These are phyloP conservation scores for Pestalotiopsis sp. DNA, from an alignment of 2,329 filamentous ascomycete species.

Conservation along the genomic window DNA sequence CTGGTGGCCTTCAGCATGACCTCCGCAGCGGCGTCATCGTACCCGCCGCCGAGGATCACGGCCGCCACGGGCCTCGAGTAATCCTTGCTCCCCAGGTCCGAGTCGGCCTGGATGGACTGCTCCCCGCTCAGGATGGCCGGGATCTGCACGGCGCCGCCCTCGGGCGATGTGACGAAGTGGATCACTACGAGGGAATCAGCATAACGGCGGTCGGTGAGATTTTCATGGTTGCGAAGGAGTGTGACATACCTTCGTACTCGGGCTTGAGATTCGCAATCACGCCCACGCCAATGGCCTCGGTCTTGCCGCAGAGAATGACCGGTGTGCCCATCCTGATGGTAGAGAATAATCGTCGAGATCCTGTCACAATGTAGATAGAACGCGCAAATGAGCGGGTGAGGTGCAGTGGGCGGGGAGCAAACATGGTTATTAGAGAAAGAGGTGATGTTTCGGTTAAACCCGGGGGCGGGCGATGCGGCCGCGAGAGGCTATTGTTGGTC, in stretches of 20 bases:
- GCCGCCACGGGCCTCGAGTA: conserved; percentile 21
- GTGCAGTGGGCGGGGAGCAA: background rate
- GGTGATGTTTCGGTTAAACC: background rate
- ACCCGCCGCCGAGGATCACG: conserved; percentile 24
- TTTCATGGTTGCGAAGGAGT: background rate
- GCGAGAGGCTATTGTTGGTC: background rate
- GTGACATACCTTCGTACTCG: conserved; percentile 24
- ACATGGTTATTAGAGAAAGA: background rate
- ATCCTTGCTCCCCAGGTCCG: conserved; percentile 22
- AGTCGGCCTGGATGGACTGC: conserved; percentile 16
- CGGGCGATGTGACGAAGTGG: conserved; percentile 24
- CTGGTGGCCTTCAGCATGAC: conserved; percentile 19
- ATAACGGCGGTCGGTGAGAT: background rate
- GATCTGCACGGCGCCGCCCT: conserved; percentile 20
- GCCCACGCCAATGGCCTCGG: conserved; percentile 20
- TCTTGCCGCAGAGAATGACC: conserved; percentile 26
- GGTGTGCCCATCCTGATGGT: conserved; percentile 17
- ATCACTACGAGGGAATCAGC: conserved; percentile 19
- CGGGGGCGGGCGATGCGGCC: background rate
- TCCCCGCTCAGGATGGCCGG: conserved; percentile 23
- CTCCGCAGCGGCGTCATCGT: conserved; percentile 19
- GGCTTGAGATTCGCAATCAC: conserved; percentile 25
- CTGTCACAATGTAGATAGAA: background rate
- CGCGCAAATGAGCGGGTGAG: background rate
- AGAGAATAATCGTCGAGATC: background rate